A percentile compares a stretch with the other conserved stretches of the same genome.
phyloP scores from a whole-genome alignment of 228 moss, liverwort and hornwort genomes.

The Sphagnum fallax region DNA sequence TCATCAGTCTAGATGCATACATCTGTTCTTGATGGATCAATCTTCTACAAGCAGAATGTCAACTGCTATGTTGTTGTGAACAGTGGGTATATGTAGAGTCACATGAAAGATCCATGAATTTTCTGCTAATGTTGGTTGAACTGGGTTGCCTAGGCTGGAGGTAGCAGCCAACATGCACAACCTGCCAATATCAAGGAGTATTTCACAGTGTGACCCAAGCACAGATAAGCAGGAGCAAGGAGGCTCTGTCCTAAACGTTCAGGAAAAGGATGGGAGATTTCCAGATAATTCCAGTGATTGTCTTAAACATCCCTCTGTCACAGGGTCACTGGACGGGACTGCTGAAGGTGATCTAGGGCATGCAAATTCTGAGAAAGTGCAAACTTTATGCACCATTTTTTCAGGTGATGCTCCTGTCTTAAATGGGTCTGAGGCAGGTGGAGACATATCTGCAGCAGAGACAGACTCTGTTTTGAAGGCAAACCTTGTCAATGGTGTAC shows the following conservation, averaged over 20 bases:
- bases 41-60: no score
- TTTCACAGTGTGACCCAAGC: slow-evolving; percentile 30
- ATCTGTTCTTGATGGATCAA: no score
- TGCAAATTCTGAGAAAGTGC: not conserved
- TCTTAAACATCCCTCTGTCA: slow-evolving; percentile 13
- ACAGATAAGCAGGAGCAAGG: slow-evolving; percentile 22
- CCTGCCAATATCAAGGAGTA: slow-evolving; percentile 35
- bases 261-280: slow-evolving; percentile 10
- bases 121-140: no score
- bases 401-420: not conserved
- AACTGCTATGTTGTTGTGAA: no score
- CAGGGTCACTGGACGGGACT: slow-evolving; percentile 10
- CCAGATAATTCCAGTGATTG: slow-evolving; percentile 10
- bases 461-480: not conserved
- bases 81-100: no score
- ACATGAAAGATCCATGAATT: no score
- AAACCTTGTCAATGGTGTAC: not conserved
- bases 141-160: slow-evolving; percentile 38
- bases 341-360: slow-evolving; percentile 19
- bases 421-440: not conserved
- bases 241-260: slow-evolving; percentile 12
- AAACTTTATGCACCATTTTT: no score
- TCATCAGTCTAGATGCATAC: no score
- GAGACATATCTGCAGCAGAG: not conserved
- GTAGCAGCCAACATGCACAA: slow-evolving; percentile 54